A percentile compares a stretch with the other conserved stretches of the same genome.
phyloP scores from a whole-genome alignment of 179 eudicot genomes.

The Actinidia arguta region DNA sequence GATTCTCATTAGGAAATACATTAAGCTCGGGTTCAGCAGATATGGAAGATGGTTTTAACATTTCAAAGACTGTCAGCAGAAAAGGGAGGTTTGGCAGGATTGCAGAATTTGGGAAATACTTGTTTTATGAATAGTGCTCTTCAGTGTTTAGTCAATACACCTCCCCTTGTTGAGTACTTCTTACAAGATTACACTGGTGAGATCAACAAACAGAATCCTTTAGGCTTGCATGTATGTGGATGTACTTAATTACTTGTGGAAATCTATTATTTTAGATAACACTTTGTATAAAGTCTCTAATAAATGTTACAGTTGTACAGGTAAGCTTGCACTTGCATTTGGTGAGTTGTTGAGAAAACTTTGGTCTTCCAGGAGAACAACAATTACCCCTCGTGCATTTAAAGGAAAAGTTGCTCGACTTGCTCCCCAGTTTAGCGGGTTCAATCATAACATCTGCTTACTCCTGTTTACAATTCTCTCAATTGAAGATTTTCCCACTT shows the following conservation, averaged over 20 bases:
- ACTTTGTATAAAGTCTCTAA: constrained; percentile 19
- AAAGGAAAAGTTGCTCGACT: constrained; percentile 94
- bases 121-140: constrained; percentile 99
- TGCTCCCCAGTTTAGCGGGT: constrained; percentile 99
- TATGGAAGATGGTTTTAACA: constrained; percentile 55
- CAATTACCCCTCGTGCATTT: constrained; percentile 87
- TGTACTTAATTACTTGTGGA: constrained; percentile 7
- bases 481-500: too few relatives aligned
- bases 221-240: constrained; percentile 85
- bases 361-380: constrained; percentile 82
- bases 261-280: background rate
- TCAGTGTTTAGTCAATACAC: constrained; percentile 96
- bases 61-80: constrained; percentile 47
- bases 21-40: constrained; percentile 46
- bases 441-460: constrained; percentile 49
- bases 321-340: constrained; percentile 96
- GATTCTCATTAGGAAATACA: constrained; percentile 41
- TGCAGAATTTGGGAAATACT: constrained; percentile 96
- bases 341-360: constrained; percentile 91
- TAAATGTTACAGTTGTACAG: constrained; percentile 47
- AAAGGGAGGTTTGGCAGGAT: constrained; percentile 85
- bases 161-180: constrained; percentile 85
- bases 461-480: background rate
- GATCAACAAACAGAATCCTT: constrained; percentile 91
- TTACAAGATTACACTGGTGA: constrained; percentile 75